These are phyloP conservation scores for Nicotiana attenuata DNA, from an alignment of 257 asterid genomes.

Conservation along the genomic window DNA sequence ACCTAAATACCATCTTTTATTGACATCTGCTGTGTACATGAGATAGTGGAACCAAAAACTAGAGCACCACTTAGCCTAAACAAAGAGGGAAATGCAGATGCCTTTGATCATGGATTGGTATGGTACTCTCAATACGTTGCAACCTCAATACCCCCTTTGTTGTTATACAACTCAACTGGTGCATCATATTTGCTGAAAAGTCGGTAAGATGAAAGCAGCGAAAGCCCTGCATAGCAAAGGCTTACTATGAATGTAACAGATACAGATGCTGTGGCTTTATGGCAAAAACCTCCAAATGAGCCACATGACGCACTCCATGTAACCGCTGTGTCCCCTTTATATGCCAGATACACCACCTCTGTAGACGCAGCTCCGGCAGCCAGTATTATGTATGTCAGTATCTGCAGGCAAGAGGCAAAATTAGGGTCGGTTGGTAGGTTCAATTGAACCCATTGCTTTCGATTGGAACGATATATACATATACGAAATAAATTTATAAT, in stretches of 20 bases:
- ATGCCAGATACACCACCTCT: slow-evolving; percentile 76
- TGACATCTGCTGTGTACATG: background rate
- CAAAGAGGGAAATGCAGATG: background rate
- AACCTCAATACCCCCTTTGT: slow-evolving; percentile 42
- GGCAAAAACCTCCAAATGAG: slow-evolving; percentile 61
- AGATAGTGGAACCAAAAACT: background rate
- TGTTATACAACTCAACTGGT: slow-evolving; percentile 33
- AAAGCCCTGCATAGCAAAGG: slow-evolving; percentile 62
- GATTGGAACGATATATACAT: background rate
- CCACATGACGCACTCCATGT: slow-evolving; percentile 75
- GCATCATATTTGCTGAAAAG: slow-evolving; percentile 86
- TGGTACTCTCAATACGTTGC: slow-evolving; percentile 14
- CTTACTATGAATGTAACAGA: slow-evolving; percentile 56
- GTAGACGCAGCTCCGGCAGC: slow-evolving; percentile 69
- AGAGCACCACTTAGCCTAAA: background rate
- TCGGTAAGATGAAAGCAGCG: slow-evolving; percentile 67
- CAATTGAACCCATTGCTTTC: background rate
- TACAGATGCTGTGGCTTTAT: slow-evolving; percentile 62
- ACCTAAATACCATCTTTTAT: background rate
- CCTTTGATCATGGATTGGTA: background rate
- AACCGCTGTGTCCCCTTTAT: slow-evolving; percentile 57
- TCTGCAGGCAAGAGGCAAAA: slow-evolving; percentile 27
- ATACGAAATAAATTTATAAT: background rate
- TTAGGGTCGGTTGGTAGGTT: background rate
- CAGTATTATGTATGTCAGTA: slow-evolving; percentile 61